Evolutionary conservation across 257 asterid genomes (phyloP).

Genomic region (Gardenia jasminoides): DNA sequence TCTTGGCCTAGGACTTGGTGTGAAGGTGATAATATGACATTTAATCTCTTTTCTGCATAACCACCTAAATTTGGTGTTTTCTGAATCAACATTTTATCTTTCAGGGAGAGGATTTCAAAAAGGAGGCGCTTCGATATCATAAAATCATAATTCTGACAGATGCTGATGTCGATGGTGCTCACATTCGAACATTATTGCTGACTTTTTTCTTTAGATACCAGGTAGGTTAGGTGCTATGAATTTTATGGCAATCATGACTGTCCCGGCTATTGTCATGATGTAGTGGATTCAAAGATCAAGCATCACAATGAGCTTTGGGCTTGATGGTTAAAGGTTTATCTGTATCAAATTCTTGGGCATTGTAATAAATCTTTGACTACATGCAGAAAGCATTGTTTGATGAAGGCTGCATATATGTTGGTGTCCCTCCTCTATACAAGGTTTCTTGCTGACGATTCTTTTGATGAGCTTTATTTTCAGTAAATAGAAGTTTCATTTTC

Average conservation of each 20-base stretch:
- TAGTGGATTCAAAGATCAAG: neutral
- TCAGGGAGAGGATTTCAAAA: slow-evolving; percentile 92
- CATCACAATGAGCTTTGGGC: neutral
- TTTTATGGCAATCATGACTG: neutral
- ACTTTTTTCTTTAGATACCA: slow-evolving; percentile 95
- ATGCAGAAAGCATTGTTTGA: slow-evolving; percentile 92
- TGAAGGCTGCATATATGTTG: slow-evolving; percentile 93
- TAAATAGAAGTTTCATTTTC: slow-evolving; percentile 13
- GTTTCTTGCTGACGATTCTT: slow-evolving; percentile 34
- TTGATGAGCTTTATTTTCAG: slow-evolving; percentile 10
- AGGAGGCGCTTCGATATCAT: slow-evolving; percentile 94
- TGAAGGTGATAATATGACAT: slow-evolving; percentile 56
- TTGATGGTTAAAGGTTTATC: neutral
- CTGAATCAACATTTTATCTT: slow-evolving; percentile 18
- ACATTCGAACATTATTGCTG: slow-evolving; percentile 82
- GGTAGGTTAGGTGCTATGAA: slow-evolving; percentile 38
- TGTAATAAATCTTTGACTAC: slow-evolving; percentile 28
- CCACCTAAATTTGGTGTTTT: slow-evolving; percentile 19
- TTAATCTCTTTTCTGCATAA: slow-evolving; percentile 13
- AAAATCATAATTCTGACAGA: slow-evolving; percentile 93
- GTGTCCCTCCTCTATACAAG: slow-evolving; percentile 97
- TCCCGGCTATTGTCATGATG: neutral
- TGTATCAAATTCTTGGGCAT: slow-evolving; percentile 7
- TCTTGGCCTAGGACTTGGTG: slow-evolving; percentile 95
- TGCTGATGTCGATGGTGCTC: slow-evolving; percentile 99